Base-by-base conservation (phyloP, 306 rosid genomes). In the Glycine soja region DNA sequence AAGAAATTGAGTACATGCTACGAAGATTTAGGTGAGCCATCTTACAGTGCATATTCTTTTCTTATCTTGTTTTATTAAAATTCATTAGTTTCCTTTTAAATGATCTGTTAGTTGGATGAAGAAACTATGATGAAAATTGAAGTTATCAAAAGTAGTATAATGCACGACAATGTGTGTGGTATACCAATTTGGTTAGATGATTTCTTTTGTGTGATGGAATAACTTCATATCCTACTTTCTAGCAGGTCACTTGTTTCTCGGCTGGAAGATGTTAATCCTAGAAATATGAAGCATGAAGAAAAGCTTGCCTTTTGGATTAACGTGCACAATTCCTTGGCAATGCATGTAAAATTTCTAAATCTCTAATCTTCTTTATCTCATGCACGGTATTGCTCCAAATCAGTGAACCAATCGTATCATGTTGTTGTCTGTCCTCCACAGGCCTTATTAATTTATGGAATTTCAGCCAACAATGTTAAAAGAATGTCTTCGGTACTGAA, bases 271-370 rank as follows among this genome's bases (percentile, higher is more conserved):
- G 87, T 87, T 64, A 88, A 91, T 85, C 94, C 88, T 13, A 87
- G 90, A 85, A 88, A 85, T 81, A 82, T 95, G 97, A 92, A 86
- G 78, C 97, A 93, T 7, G 90, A 90, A 61, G 99, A 95, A 89
- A 95, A 91, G 90, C 91, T 95, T 46, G 93, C 99, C 38, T 93
- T 95, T 83, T 95, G 99, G 99, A 91, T 93, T 74, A 95, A 95
- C 36, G 97, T 95, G 24, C 98, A 93, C 87, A 95, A 95, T 57
- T 64, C 97, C 36, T 91, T 95, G 42, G 97, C 89, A 51, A 95
- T 95, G 99, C 99, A 95, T 90, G 99, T 95, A 93, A 86, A 80
- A 67, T 42, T 74, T 88, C 82, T 67, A 45, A 47, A 63, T 56
- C 16, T 73, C 7, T 62, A 52, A 11, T 61, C 47, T 16, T 13